Conservation (phyloP, 257 asterid genomes). For the Solanum chilense region DNA sequence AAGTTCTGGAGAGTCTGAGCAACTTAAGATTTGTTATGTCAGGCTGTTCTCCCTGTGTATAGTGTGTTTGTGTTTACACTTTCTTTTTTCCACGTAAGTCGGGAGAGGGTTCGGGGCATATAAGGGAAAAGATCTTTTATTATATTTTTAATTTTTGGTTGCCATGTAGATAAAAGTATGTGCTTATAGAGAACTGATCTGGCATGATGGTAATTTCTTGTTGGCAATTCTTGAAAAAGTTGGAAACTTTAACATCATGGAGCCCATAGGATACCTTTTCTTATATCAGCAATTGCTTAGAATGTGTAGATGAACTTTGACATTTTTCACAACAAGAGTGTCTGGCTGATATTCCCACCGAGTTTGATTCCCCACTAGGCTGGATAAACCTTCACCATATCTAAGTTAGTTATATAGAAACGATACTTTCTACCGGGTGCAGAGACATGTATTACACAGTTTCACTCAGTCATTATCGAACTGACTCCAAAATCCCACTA, state of each 20-base stretch:
- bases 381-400: neutral
- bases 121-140: neutral
- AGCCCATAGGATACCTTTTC: neutral
- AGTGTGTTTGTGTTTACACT: too few relatives aligned
- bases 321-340: neutral
- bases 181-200: neutral
- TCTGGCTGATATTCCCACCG: neutral
- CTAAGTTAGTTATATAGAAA: neutral
- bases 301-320: neutral
- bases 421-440: neutral
- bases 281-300: neutral
- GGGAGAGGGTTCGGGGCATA: neutral
- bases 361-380: neutral
- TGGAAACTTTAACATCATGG: slow-evolving; percentile 1
- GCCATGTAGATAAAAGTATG: neutral
- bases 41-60: neutral
- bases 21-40: neutral
- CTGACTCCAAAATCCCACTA: neutral
- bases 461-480: neutral
- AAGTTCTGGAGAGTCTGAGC: neutral
- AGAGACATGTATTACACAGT: neutral
- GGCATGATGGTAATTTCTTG: neutral
- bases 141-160: too few relatives aligned
- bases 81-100: too few relatives aligned
- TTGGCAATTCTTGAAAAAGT: slow-evolving; percentile 1